These are phyloP conservation scores for Aspergillus neoniger DNA, from an alignment of 2,329 filamentous ascomycete genomes.

Conservation along the genomic window DNA sequence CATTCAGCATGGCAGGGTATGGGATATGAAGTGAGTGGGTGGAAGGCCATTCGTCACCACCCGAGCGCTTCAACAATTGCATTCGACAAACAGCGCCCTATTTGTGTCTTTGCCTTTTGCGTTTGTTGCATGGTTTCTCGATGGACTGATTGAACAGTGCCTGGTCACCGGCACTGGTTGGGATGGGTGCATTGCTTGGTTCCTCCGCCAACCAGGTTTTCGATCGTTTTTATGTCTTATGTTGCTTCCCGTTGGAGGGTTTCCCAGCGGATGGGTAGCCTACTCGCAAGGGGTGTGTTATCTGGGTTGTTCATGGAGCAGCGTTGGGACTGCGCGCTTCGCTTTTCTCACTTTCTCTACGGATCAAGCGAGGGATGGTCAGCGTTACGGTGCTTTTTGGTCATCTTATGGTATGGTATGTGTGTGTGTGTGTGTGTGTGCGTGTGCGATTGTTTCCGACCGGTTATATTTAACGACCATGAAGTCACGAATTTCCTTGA, in stretches of 20 bases:
- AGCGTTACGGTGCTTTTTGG: slow-evolving; percentile 24
- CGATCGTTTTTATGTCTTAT: slow-evolving; percentile 14
- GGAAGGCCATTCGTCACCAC: background rate
- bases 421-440: slow-evolving; percentile 8
- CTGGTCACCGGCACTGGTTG: background rate
- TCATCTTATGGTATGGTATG: slow-evolving; percentile 18
- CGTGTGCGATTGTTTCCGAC: slow-evolving; percentile 22
- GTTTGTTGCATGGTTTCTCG: background rate
- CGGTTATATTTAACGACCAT: slow-evolving; percentile 37
- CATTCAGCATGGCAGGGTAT: slow-evolving; percentile 12
- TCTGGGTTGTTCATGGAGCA: slow-evolving; percentile 19
- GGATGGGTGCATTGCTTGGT: background rate
- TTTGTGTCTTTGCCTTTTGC: background rate
- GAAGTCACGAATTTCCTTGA: slow-evolving; percentile 41
- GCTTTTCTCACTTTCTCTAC: slow-evolving; percentile 17
- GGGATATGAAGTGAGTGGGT: background rate
- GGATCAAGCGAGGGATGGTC: slow-evolving; percentile 18
- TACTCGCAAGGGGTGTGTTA: slow-evolving; percentile 15
- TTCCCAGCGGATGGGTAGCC: background rate
- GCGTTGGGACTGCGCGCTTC: slow-evolving; percentile 14
- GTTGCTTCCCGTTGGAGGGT: background rate
- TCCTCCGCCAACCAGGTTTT: background rate
- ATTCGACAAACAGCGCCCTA: background rate
- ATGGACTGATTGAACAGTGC: background rate
- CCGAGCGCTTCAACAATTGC: background rate